Evolutionary conservation across 495 filamentous ascomycete genomes (phyloP).

Genomic region (Aspergillus wentii): DNA sequence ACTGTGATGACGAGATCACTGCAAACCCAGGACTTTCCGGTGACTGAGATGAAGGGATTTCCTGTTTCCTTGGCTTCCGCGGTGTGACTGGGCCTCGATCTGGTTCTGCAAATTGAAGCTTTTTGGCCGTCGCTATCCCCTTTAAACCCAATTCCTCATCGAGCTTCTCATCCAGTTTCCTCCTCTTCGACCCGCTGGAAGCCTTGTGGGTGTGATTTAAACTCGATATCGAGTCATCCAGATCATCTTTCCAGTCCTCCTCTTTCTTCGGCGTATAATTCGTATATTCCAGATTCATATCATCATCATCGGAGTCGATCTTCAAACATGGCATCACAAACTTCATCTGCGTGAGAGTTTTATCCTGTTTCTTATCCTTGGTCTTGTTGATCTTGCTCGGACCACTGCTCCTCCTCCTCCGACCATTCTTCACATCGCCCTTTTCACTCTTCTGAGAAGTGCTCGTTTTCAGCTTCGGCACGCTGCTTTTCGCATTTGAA

Average conservation of each 20-base stretch:
- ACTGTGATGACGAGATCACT: conserved; percentile 37
- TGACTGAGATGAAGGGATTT: conserved; percentile 44
- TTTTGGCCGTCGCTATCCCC: no score
- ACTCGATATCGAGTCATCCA: neutral
- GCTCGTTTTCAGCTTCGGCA: conserved; percentile 8
- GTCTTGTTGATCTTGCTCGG: conserved; percentile 19
- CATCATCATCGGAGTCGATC: conserved; percentile 35
- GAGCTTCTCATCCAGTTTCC: conserved; percentile 12
- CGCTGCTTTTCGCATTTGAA: conserved; percentile 5
- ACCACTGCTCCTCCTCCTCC: conserved; percentile 15
- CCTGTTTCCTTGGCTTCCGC: conserved; percentile 23
- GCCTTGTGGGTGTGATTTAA: neutral
- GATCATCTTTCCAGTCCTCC: neutral
- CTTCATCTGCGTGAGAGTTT: conserved; percentile 45
- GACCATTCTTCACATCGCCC: neutral
- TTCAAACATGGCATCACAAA: conserved; percentile 37
- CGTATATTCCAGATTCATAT: conserved; percentile 33
- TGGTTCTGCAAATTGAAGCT: no score
- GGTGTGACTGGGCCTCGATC: conserved; percentile 25
- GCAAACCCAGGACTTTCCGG: conserved; percentile 39
- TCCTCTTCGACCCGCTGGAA: conserved; percentile 13
- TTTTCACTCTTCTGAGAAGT: neutral
- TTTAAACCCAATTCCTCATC: no score
- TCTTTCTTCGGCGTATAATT: conserved; percentile 16
- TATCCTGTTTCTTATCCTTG: conserved; percentile 22